Evolutionary conservation across 2,329 filamentous ascomycete genomes (phyloP), one percentile per base, ranked within the genome.

Genomic region (Rugonectria rugulosa): DNA sequence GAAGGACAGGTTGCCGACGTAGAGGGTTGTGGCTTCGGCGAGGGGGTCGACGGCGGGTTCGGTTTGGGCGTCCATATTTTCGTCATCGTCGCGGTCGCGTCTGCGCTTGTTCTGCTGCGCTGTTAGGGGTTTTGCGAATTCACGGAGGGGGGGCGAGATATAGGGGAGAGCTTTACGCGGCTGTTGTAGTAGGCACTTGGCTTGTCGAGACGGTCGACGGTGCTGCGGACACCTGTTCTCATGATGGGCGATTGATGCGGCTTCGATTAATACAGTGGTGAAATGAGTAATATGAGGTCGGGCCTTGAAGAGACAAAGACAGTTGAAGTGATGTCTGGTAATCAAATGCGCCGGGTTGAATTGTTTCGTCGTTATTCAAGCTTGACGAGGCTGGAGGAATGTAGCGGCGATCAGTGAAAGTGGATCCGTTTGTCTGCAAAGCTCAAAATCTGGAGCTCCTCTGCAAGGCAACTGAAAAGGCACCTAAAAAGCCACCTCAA

Each of bases 1-100:
- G 79, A 97, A 97, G 34, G 93, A 96, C 85, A 99, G 81, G 74
- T 99, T 99, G 68, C 95, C 95, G 41, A 99, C 94, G 71, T 99
- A 99, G 72, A 99, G 90, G 0, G 95, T 99, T 8, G 94, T 93
- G 34, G 95, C 92, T 72, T 95, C 82, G 62, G 86, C 89, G 56
- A 99, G 81, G 60, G 92, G 91, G 63, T 97, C 92, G 47, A 59
- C 69, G 5, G 64, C 57, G 7, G 71, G 70, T 57, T 91, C 88
- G 38, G 84, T 77, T 20, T 68, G 63, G 6, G 60, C 64, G 12
- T 78, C 73, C 24, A 2, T 54, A n/a, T 76, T 77, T 40, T 82
- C 79, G 29, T 83, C 80, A 37, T 82, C 82, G 46, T 86, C 82
- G 41, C 81, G 83, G 63, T 89, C 83, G 62, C 84, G 81, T 70